phyloP scores from a whole-genome alignment of 192 early-diverging fungal species.

The Radiomyces spectabilis region DNA sequence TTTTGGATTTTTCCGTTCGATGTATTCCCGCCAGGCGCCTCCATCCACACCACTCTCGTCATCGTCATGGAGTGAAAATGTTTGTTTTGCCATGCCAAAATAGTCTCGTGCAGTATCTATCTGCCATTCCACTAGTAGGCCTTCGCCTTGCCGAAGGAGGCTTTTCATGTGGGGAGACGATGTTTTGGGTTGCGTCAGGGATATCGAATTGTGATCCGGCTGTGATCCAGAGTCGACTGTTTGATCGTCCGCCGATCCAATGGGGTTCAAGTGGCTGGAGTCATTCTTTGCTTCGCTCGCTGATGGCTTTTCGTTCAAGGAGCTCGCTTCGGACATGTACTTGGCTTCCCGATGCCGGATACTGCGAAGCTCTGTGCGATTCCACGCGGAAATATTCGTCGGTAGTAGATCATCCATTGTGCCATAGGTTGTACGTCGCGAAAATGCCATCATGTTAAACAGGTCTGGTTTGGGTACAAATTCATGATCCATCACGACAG shows the following conservation, averaged over 20 bases:
- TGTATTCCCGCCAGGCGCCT: slow-evolving; percentile 17
- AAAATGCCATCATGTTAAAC: slow-evolving; percentile 5
- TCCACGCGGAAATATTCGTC: neutral
- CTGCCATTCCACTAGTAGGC: slow-evolving; percentile 8
- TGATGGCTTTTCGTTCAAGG: too few species aligned
- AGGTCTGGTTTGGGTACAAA: slow-evolving; percentile 17
- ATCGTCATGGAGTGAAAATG: neutral
- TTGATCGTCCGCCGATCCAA: too few species aligned
- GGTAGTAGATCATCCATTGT: neutral
- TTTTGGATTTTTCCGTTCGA: too few species aligned
- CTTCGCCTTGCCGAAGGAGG: slow-evolving; percentile 27
- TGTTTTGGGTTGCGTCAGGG: too few species aligned
- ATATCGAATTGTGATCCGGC: too few species aligned
- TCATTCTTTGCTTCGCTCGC: too few species aligned
- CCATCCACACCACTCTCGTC: slow-evolving; percentile 1
- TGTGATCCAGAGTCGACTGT: too few species aligned
- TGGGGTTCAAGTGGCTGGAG: too few species aligned
- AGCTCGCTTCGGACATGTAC: too few species aligned
- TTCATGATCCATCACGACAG: slow-evolving; percentile 18
- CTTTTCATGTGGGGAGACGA: neutral
- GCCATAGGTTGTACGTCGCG: neutral
- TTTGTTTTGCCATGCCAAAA: slow-evolving; percentile 9
- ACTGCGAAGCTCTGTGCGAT: too few species aligned
- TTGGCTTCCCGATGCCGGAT: too few species aligned
- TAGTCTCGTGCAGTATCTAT: slow-evolving; percentile 7